These are phyloP conservation scores for Conidiobolus incongruus DNA, from an alignment of 371 early-diverging fungal genomes.

Conservation along the genomic window DNA sequence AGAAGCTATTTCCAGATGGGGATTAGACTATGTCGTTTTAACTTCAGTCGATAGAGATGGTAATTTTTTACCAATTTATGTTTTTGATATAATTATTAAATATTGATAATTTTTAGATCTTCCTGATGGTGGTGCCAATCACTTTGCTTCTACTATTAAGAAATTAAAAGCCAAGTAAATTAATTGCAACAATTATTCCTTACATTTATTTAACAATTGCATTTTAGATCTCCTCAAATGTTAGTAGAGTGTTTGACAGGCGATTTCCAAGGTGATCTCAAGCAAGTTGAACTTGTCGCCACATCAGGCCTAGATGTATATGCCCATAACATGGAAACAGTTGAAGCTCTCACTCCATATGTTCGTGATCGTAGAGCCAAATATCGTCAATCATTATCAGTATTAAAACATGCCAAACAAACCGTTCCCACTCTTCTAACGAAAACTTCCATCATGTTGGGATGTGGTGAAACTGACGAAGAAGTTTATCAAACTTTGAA, in stretches of 20 bases:
- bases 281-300: constrained; percentile 60
- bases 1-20: constrained; percentile 87
- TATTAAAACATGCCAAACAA: constrained; percentile 72
- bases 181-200: not conserved
- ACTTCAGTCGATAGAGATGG: constrained; percentile 94
- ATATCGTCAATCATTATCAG: constrained; percentile 77
- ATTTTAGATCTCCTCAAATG: constrained; percentile 59
- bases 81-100: constrained; percentile 1
- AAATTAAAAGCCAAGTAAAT: constrained; percentile 60
- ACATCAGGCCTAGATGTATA: constrained; percentile 86
- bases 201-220: constrained; percentile 1
- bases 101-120: constrained; percentile 30
- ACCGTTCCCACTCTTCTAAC: constrained; percentile 60
- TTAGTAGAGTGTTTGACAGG: constrained; percentile 92
- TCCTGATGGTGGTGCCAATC: constrained; percentile 76
- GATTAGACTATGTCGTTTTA: constrained; percentile 88
- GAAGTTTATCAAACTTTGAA: constrained; percentile 75
- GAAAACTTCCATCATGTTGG: constrained; percentile 94
- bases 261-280: constrained; percentile 72
- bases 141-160: constrained; percentile 80
- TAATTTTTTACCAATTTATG: constrained; percentile 11
- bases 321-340: constrained; percentile 97
- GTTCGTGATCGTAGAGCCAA: constrained; percentile 90
- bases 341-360: constrained; percentile 67
- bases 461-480: constrained; percentile 86